Evolutionary conservation across 257 asterid species (phyloP), one percentile per base, ranked within the genome.

Genomic region (Solanum paucissectum): DNA sequence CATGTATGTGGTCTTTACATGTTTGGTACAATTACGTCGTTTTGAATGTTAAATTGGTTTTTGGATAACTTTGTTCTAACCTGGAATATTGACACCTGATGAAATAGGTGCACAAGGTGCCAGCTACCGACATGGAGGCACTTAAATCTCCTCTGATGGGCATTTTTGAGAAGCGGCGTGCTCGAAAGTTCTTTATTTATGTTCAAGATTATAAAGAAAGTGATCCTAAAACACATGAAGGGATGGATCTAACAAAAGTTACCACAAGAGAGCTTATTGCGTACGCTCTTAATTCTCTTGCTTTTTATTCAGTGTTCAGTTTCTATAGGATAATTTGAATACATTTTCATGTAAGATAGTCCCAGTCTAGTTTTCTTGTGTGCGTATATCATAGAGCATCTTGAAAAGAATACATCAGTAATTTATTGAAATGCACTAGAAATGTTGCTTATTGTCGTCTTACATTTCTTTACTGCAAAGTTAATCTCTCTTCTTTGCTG

Each of bases 91-190:
- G 68, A 38, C 81, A 85, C 87, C 49, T 60, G 27, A 83, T 88
- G 87, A 85, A 88, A 93, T 88, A 97, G 99, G 94, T 97, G 85
- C 98, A 97, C 94, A 97, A 97, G 95, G 99, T 97, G 88, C 99
- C 99, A 74, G 97, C 99, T 86, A 97, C 95, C 90, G 98, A 97
- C 90, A 95, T 97, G 95, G 99, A 97, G 92, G 98, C 98, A 86
- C 94, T 97, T 86, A 97, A 93, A 91, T 97, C 99, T 87, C 99
- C 99, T 88, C 95, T 97, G 83, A 97, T 97, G 99, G 98, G 99
- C 69, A 93, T 97, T 86, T 95, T 97, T 87, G 99, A 97, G 91
- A 97, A 97, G 94, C 95, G 99, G 4, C 98, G 98, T 87, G 99
- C 99, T 73, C 91, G 98, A 16, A 97, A 97, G 86, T 97, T 95